Evolutionary conservation across 2,329 filamentous ascomycete species (phyloP), one percentile per base, ranked within the genome.

Genomic region (Ceratocystis papillata): DNA sequence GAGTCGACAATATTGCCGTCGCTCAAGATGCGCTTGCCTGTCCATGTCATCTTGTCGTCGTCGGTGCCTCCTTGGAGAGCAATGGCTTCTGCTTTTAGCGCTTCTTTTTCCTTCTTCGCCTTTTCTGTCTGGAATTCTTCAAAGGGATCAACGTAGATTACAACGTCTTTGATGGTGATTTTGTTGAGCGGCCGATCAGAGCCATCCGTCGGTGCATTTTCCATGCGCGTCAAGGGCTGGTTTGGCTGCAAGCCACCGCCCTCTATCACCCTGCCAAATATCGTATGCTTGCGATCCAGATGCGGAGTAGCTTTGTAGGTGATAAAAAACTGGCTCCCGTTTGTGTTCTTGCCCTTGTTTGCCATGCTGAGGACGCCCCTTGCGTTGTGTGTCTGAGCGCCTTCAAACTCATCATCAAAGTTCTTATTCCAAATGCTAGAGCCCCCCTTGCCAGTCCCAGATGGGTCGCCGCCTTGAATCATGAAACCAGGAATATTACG

Each of bases 321-420:
- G 73, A 99, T 88, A 79, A 97, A 99, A 74, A 87, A 99, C 75
- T 99, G 94, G 70, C 85, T 90, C 7, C 89, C 94, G 76, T 99
- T 99, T 25, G 93, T 97, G 73, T 96, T 93, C 73, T 96, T 96
- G 67, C 94, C 94, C 74, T 99, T 99, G 76, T 99, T 99, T 50
- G 94, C 94, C 94, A 99, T 99, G 70, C 87, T 91, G 30, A 95
- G 73, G 0, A 92, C 83, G 12, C 94, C 94, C 33, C 92, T 81
- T 0, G 81, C 78, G 72, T 90, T 87, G 72, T 99, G 94, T n/a
- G 87, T 88, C 50, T 91, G 76, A 0, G 93, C 90, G 0, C 92
- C 91, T 17, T 96, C 91, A 69, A 97, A 87, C 74, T 99, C 94
- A 74, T 99, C 94, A 64, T 87, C 81, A 72, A 99, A 99, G 68